A percentile compares a stretch with the other conserved stretches of the same genome.
Evolutionary conservation across 2,329 filamentous ascomycete genomes (phyloP).

Genomic region (Aspergillus glaucus): DNA sequence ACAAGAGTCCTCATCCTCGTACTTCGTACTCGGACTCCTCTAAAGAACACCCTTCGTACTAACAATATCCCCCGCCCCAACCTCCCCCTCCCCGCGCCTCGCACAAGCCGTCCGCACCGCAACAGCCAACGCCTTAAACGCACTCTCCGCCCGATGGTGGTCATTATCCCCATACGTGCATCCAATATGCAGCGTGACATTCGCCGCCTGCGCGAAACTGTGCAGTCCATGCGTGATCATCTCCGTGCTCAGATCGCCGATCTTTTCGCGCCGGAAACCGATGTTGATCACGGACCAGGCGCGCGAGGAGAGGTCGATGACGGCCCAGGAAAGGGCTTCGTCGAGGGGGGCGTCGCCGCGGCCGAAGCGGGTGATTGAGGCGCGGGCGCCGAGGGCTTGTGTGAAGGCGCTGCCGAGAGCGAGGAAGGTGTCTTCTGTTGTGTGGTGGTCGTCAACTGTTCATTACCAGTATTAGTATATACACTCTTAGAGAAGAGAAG

Average conservation of each 20-base stretch:
- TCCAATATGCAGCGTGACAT: slow-evolving; percentile 92
- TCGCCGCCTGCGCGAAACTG: slow-evolving; percentile 85
- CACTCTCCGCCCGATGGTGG: slow-evolving; percentile 92
- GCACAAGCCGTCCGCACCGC: slow-evolving; percentile 73
- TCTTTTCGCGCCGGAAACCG: slow-evolving; percentile 81
- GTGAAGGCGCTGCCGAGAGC: slow-evolving; percentile 83
- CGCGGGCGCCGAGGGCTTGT: slow-evolving; percentile 66
- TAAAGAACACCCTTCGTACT: slow-evolving; percentile 90
- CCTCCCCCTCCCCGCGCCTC: slow-evolving; percentile 66
- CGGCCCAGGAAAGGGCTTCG: slow-evolving; percentile 86
- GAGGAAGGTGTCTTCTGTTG: slow-evolving; percentile 89
- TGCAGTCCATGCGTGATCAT: slow-evolving; percentile 96
- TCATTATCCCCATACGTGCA: slow-evolving; percentile 87
- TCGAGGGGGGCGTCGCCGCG: slow-evolving; percentile 89
- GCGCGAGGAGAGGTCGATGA: slow-evolving; percentile 90
- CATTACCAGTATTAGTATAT: slow-evolving; percentile 2
- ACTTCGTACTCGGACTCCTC: neutral
- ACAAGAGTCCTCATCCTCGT: neutral
- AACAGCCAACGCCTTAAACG: slow-evolving; percentile 92
- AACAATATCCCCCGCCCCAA: slow-evolving; percentile 84
- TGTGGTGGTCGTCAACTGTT: slow-evolving; percentile 95
- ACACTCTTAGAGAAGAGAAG: neutral
- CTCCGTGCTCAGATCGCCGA: slow-evolving; percentile 87
- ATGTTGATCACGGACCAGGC: slow-evolving; percentile 80
- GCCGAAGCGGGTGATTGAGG: slow-evolving; percentile 84